phyloP scores from a whole-genome alignment of 495 filamentous ascomycete genomes.

The Penicillium cosmopolitanum region DNA sequence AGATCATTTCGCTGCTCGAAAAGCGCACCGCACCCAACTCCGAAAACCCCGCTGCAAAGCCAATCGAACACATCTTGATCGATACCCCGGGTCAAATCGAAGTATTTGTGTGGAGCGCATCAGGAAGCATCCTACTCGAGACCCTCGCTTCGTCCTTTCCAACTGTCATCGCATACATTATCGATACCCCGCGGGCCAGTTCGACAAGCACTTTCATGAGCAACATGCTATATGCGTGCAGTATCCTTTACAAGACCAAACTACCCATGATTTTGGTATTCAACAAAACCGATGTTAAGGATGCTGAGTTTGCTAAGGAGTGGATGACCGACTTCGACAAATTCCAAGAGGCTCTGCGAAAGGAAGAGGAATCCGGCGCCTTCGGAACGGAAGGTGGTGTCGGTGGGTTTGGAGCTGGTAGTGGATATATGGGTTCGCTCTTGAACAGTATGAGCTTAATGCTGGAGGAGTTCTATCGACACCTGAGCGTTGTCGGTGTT shows the following conservation, averaged over 20 bases:
- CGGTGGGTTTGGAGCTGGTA: slow-evolving; percentile 66
- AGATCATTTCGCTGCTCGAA: slow-evolving; percentile 85
- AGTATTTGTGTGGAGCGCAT: slow-evolving; percentile 97
- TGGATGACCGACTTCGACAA: slow-evolving; percentile 99
- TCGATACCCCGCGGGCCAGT: slow-evolving; percentile 91
- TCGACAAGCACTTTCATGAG: slow-evolving; percentile 98
- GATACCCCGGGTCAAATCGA: slow-evolving; percentile 98
- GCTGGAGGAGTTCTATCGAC: slow-evolving; percentile 96
- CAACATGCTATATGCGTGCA: slow-evolving; percentile 99
- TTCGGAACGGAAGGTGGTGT: slow-evolving; percentile 74
- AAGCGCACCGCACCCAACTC: slow-evolving; percentile 76
- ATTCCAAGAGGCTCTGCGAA: slow-evolving; percentile 82
- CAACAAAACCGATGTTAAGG: slow-evolving; percentile 96
- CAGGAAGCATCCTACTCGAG: slow-evolving; percentile 89
- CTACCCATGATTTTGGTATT: slow-evolving; percentile 98
- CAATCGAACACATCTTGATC: slow-evolving; percentile 82
- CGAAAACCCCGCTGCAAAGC: slow-evolving; percentile 60
- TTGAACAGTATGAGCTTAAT: slow-evolving; percentile 97
- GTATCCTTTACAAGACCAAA: slow-evolving; percentile 97
- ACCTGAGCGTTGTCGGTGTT: slow-evolving; percentile 89
- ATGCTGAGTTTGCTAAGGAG: slow-evolving; percentile 89
- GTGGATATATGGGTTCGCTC: slow-evolving; percentile 95
- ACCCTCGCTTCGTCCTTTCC: slow-evolving; percentile 91
- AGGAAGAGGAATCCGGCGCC: slow-evolving; percentile 76
- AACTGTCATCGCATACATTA: slow-evolving; percentile 94